Evolutionary conservation across 129 eudicot species (phyloP), one percentile per base, ranked within the genome.

Genomic region (Sambucus nigra): DNA sequence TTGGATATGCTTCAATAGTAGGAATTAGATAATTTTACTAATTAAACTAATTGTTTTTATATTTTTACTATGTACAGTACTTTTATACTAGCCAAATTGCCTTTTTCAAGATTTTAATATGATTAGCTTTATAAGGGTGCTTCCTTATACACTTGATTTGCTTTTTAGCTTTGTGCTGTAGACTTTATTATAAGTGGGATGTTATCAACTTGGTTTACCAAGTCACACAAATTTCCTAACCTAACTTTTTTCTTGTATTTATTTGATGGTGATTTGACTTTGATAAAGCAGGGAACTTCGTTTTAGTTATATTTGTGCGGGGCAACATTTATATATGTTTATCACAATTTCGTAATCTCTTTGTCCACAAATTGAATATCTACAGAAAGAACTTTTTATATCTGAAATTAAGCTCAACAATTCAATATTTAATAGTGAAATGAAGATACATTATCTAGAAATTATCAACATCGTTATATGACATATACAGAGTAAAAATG

Each of bases 301-400:
- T 65, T 45, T 51, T 57, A 56, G 45, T 47, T 12, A 14, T 44
- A 42, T 6, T 31, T 15, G 16, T 19, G 66, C 76, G 73, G 32
- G 76, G 67, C 77, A 28, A 64, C 13, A 26, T 31, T 40, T 59
- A 22, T 50, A 60, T 18, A 53, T 29, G 40, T 68, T 47, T 76
- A 59, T 40, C 18, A 55, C 45, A 65, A 44, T 70, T 70, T 73
- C 78, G 78, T 70, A 48, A 53, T 23, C 48, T 74, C 73, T 48
- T 70, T 73, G 66, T 73, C 76, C 72, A 70, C 60, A 67, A 68
- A 65, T 57, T 55, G 56, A 76, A 77, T 69, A 55, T 70, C 55
- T 18, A 63, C 49, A 38, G 60, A 69, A 75, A 53, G 65, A 63
- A 39, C 49, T 51, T 42, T 67, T 35, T 33, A 17, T 18, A 63